Evolutionary conservation across 2,329 filamentous ascomycete species (phyloP), one percentile per base, ranked within the genome.

Genomic region (Venturia nashicola): DNA sequence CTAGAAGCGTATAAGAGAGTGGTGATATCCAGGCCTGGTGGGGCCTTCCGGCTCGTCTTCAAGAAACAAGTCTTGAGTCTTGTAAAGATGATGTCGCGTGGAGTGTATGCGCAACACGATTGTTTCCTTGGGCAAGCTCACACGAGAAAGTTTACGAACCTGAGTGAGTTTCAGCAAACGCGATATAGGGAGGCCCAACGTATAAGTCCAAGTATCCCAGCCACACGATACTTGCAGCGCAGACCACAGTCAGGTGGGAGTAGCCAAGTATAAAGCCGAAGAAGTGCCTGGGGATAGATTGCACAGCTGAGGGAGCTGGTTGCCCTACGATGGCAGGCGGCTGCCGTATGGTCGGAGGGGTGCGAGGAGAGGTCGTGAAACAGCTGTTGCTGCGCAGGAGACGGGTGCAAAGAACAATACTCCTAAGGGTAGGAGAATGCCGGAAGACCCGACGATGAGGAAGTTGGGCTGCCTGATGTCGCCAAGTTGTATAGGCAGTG

Each of bases 21-120:
- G 27, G 51, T 57, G 51, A 57, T 57, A 57, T 57, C 51, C 51
- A 36, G 32, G 51, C 51, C 12, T 57, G 51, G 51, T 57, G 51
- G 51, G 51, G 51, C 27, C 20, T 36, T 36, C 14, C 20, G 51
- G 51, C 51, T 57, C 51, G 51, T 57, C 51, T 57, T 57, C 51
- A n/a, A 57, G 27, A 57, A 57, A 57, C 51, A 57, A 27, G 27
- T 57, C 51, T 36, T 18, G 32, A 57, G 27, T 57, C 27, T 57
- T 57, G 51, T 57, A 36, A 57, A 57, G 51, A 57, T 34, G 51
- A 57, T 57, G 27, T n/a, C n/a, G 51, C 32, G 51, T 32, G 32
- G 27, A 36, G 51, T 57, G 51, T 57, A 57, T 57, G 51, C 51
- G 27, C 51, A 57, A 57, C 51, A 36, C 27, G 32, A 36, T 18